These are phyloP conservation scores for Hypoxylon subgilvum DNA, from an alignment of 495 filamentous ascomycete genomes.

Conservation along the genomic window DNA sequence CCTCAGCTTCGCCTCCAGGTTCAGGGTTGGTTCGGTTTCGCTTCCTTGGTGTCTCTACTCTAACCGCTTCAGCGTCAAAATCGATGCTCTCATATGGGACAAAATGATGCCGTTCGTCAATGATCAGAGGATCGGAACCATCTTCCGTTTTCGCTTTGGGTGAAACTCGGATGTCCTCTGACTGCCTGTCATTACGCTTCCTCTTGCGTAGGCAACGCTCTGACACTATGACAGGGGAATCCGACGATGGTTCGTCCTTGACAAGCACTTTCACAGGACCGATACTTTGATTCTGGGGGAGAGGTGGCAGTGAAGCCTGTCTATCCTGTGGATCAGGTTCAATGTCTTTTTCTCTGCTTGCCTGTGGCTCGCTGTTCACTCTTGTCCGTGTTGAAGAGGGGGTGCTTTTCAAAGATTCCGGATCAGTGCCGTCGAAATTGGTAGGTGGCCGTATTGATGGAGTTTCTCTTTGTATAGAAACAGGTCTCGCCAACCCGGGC, in stretches of 20 bases:
- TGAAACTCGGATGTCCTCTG: slow-evolving; percentile 1
- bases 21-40: slow-evolving; percentile 32
- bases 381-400: not conserved
- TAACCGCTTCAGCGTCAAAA: slow-evolving; percentile 70
- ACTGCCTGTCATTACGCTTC: slow-evolving; percentile 36
- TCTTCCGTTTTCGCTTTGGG: slow-evolving; percentile 45
- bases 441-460: slow-evolving; percentile 2
- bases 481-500: not conserved
- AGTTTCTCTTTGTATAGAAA: not conserved
- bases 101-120: slow-evolving; percentile 40
- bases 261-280: slow-evolving; percentile 26
- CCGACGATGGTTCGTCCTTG: slow-evolving; percentile 54
- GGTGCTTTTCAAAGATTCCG: not conserved
- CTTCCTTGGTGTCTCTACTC: slow-evolving; percentile 70
- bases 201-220: slow-evolving; percentile 53
- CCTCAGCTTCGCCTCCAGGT: not conserved
- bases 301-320: slow-evolving; percentile 38
- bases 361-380: not conserved
- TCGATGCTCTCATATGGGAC: slow-evolving; percentile 67
- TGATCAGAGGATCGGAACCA: slow-evolving; percentile 47
- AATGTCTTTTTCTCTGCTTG: not conserved
- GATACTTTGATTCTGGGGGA: slow-evolving; percentile 13
- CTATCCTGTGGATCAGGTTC: not conserved
- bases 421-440: not conserved
- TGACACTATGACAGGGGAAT: slow-evolving; percentile 50